A percentile compares a stretch with the other conserved stretches of the same genome.
These are phyloP conservation scores for Cyathus striatus DNA, from an alignment of 768 basidiomycete species.

Conservation along the genomic window DNA sequence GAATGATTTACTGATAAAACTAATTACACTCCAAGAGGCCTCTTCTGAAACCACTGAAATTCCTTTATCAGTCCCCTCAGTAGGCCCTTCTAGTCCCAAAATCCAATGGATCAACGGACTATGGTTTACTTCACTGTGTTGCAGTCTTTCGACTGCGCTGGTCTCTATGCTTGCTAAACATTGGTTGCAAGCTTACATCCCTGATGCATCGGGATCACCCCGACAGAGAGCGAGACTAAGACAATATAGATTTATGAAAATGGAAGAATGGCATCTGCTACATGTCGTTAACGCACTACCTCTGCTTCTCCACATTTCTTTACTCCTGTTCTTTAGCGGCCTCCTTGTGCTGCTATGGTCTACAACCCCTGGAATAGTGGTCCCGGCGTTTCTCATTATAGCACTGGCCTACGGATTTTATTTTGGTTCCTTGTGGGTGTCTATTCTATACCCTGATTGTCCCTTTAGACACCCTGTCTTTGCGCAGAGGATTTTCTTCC, in stretches of 20 bases:
- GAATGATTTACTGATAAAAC: conserved; percentile 24
- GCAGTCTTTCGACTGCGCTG: conserved; percentile 35
- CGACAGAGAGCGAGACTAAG: conserved; percentile 30
- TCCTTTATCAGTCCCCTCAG: neutral
- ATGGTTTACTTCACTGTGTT: conserved; percentile 39
- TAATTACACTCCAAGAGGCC: conserved; percentile 20
- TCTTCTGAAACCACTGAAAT: neutral
- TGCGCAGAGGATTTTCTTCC: conserved; percentile 14
- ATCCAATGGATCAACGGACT: conserved; percentile 38
- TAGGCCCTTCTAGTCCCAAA: conserved; percentile 11
- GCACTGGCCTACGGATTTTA: conserved; percentile 31
- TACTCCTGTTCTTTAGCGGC: conserved; percentile 38
- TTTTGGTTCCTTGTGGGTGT: conserved; percentile 29
- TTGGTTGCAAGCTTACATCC: conserved; percentile 32
- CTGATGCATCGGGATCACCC: conserved; percentile 29
- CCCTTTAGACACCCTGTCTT: conserved; percentile 34
- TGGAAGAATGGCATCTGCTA: conserved; percentile 33
- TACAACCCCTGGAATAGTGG: conserved; percentile 23
- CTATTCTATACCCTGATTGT: conserved; percentile 32
- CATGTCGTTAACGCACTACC: conserved; percentile 33
- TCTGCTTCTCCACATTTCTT: conserved; percentile 31
- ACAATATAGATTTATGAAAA: conserved; percentile 27
- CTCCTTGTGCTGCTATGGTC: conserved; percentile 36
- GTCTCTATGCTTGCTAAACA: conserved; percentile 43
- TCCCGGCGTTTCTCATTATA: conserved; percentile 28